Evolutionary conservation across 495 filamentous ascomycete genomes (phyloP), one percentile per base, ranked within the genome.

Genomic region (Neurospora sp.): DNA sequence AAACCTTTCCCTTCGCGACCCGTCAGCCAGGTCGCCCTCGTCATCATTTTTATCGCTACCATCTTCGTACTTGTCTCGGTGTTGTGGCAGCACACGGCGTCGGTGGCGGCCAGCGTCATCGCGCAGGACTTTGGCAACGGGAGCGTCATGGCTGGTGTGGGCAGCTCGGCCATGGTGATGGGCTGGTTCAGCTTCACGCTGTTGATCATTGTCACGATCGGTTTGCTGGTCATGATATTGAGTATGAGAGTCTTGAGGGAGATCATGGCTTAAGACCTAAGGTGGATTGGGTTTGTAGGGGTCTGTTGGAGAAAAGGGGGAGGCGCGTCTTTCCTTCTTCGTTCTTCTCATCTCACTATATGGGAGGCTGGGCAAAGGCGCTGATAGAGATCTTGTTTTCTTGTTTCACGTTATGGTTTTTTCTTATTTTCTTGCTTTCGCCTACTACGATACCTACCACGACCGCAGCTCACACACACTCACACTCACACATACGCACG

Each of bases 51-150:
- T 82, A 89, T 93, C 81, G 85, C 92, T 15, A 90, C 89, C 59
- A 91, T 93, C 79, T 93, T 94, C 81, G 88, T 94, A 5, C 85
- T 94, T 21, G 91, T 94, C 34, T 91, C 89, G 3, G 90, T 91
- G 31, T 80, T 92, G 24, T 92, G 90, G 90, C 90, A 92, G 79
- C 95, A 98, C 79, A 98, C 95, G 21, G 95, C 95, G 0, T 97
- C 94, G 0, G 94, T 98, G 0, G 95, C 94, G 7, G 95, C 95
- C 17, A 92, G 92, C 73, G 93, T 94, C 62, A 93, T 98, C 73
- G 94, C 93, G 0, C 94, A 97, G 81, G 94, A 97, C 78, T 87
- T 98, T 76, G 95, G 92, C n/a, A 98, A 98, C 82, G 95, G 95
- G 21, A 94, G 91, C 77, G 92, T 98, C 19, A 86, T 89, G 81